A percentile compares a stretch with the other conserved stretches of the same genome.
Conservation (phyloP, 2,329 filamentous ascomycete genomes). For the Diaporthe sp. region DNA sequence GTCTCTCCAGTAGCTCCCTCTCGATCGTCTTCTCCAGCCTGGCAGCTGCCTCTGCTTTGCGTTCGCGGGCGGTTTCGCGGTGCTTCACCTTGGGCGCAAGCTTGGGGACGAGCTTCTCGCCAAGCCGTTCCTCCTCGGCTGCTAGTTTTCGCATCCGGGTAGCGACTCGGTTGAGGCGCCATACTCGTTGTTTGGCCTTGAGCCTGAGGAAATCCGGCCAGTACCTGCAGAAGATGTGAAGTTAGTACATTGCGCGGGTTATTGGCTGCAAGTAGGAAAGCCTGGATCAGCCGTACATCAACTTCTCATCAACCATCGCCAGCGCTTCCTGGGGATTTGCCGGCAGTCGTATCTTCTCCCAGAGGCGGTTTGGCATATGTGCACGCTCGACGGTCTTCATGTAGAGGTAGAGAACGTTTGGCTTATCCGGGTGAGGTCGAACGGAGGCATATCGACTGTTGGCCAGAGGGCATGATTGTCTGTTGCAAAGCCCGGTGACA, state of each 20-base stretch:
- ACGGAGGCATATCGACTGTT: constrained; percentile 96
- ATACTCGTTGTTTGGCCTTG: constrained; percentile 97
- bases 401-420: constrained; percentile 82
- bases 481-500: constrained; percentile 84
- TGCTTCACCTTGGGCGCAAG: constrained; percentile 90
- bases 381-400: constrained; percentile 95
- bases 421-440: constrained; percentile 76
- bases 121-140: constrained; percentile 89
- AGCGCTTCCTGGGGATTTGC: constrained; percentile 93
- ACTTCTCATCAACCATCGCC: constrained; percentile 85
- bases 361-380: constrained; percentile 90
- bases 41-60: constrained; percentile 82
- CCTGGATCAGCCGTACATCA: constrained; percentile 73
- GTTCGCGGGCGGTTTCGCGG: constrained; percentile 79
- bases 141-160: constrained; percentile 85
- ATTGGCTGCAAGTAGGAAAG: neutral
- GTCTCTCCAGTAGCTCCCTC: constrained; percentile 89
- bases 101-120: constrained; percentile 89
- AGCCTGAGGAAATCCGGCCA: constrained; percentile 95
- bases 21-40: constrained; percentile 98
- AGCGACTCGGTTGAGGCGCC: constrained; percentile 90
- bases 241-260: neutral
- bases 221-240: constrained; percentile 26
- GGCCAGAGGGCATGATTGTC: constrained; percentile 90
- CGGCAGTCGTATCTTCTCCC: constrained; percentile 92